Evolutionary conservation across 2,329 filamentous ascomycete genomes (phyloP).

Genomic region (Claviceps sp.): DNA sequence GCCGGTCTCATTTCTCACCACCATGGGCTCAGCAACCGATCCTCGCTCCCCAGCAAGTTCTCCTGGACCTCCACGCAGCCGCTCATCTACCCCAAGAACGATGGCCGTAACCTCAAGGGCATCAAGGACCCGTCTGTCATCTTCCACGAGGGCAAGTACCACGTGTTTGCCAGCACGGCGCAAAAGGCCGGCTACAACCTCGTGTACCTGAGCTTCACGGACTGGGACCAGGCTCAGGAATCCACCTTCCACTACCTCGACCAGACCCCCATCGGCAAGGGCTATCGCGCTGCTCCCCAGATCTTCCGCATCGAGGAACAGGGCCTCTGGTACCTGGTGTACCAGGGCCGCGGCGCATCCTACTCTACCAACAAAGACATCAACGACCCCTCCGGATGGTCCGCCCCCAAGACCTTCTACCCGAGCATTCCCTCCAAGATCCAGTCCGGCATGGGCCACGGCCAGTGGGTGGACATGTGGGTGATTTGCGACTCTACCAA

Average conservation of each 20-base stretch:
- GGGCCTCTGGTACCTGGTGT: constrained; percentile 1
- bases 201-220: constrained; percentile 42
- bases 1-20: neutral
- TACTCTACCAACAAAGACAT: constrained; percentile 3
- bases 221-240: constrained; percentile 25
- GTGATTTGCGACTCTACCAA: constrained; percentile 45
- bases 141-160: constrained; percentile 41
- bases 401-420: neutral
- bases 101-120: neutral
- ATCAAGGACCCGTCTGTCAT: constrained; percentile 50
- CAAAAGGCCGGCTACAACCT: constrained; percentile 36
- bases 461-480: constrained; percentile 45
- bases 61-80: constrained; percentile 1
- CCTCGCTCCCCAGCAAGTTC: neutral
- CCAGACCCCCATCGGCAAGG: neutral
- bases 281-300: neutral
- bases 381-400: neutral
- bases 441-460: constrained; percentile 37
- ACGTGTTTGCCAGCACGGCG: constrained; percentile 44
- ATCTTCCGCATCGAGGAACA: neutral
- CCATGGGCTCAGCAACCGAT: neutral
- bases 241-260: neutral
- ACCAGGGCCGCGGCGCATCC: neutral
- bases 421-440: neutral
- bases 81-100: neutral